A percentile compares a stretch with the other conserved stretches of the same genome.
These are phyloP conservation scores for Usnea hakonensis DNA, from an alignment of 495 filamentous ascomycete species.

Conservation along the genomic window DNA sequence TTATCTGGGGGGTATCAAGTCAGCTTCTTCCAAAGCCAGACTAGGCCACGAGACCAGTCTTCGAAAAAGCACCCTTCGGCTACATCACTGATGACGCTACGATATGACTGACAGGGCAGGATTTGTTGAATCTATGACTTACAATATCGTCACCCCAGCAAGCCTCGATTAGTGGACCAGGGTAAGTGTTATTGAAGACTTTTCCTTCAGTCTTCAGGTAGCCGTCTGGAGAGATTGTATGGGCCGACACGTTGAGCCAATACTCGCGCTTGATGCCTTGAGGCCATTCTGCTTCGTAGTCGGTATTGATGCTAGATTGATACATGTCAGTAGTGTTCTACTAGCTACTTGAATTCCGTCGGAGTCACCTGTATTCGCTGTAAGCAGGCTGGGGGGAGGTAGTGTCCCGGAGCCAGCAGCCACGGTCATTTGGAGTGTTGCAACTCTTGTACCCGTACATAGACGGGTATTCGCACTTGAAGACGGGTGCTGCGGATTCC, in stretches of 20 bases:
- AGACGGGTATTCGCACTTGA: slow-evolving; percentile 15
- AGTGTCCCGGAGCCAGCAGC: slow-evolving; percentile 24
- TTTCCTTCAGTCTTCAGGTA: slow-evolving; percentile 14
- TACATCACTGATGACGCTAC: no score
- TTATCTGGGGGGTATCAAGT: not conserved
- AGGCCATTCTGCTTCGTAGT: slow-evolving; percentile 43
- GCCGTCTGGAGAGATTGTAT: slow-evolving; percentile 19
- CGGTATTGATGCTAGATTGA: slow-evolving; percentile 46
- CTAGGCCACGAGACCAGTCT: not conserved
- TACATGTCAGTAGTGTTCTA: slow-evolving; percentile 22
- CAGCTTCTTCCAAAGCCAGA: not conserved
- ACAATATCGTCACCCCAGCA: slow-evolving; percentile 24
- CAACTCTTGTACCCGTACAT: slow-evolving; percentile 8
- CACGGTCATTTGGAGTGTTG: slow-evolving; percentile 3
- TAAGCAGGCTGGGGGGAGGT: slow-evolving; percentile 1
- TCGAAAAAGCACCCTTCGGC: no score
- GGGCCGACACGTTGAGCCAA: slow-evolving; percentile 11
- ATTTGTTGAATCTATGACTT: slow-evolving; percentile 16
- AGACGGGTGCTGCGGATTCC: not conserved
- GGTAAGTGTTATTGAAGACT: slow-evolving; percentile 21
- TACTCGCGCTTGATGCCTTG: slow-evolving; percentile 24
- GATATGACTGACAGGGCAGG: slow-evolving; percentile 22
- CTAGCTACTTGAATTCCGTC: not conserved
- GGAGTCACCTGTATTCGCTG: slow-evolving; percentile 9
- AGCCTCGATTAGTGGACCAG: slow-evolving; percentile 21